A percentile compares a stretch with the other conserved stretches of the same genome.
Evolutionary conservation across 169 alveolate genomes (phyloP).

Genomic region (Eimeria necatrix): DNA sequence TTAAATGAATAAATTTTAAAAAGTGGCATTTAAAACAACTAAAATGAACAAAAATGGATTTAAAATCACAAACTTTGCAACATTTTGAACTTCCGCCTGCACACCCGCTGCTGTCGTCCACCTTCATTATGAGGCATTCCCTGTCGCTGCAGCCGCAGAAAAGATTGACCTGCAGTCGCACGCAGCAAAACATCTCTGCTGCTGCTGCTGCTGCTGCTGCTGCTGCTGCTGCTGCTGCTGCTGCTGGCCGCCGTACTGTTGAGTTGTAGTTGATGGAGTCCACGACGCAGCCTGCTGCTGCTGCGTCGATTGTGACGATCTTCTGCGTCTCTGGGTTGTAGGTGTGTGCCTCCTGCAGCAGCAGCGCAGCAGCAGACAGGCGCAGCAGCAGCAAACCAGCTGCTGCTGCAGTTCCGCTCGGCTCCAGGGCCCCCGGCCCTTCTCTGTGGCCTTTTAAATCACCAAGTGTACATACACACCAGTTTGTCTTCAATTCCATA

Average conservation of each 20-base stretch:
- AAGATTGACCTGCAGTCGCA: slow-evolving; percentile 5
- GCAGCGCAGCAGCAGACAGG: not conserved
- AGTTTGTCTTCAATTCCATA: slow-evolving; percentile 77
- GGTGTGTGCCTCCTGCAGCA: slow-evolving; percentile 61
- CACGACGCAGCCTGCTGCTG: slow-evolving; percentile 70
- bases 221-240: no score
- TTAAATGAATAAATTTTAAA: not conserved
- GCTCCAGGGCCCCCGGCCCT: no score
- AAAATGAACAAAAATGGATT: not conserved
- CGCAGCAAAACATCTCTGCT: not conserved
- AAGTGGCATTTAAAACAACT: not conserved
- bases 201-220: no score
- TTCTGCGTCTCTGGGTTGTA: slow-evolving; percentile 34
- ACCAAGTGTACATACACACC: slow-evolving; percentile 2
- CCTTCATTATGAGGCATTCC: slow-evolving; percentile 15
- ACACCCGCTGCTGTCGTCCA: not conserved
- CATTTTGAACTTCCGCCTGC: not conserved
- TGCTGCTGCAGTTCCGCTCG: no score
- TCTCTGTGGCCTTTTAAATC: no score
- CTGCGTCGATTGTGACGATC: slow-evolving; percentile 11
- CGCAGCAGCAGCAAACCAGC: no score
- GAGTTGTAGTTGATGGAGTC: slow-evolving; percentile 61
- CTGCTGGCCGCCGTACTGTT: not conserved
- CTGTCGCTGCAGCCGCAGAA: slow-evolving; percentile 53
- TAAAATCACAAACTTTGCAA: not conserved